These are phyloP conservation scores for Monosporascus sp. DNA, from an alignment of 2,329 filamentous ascomycete species.

Conservation along the genomic window DNA sequence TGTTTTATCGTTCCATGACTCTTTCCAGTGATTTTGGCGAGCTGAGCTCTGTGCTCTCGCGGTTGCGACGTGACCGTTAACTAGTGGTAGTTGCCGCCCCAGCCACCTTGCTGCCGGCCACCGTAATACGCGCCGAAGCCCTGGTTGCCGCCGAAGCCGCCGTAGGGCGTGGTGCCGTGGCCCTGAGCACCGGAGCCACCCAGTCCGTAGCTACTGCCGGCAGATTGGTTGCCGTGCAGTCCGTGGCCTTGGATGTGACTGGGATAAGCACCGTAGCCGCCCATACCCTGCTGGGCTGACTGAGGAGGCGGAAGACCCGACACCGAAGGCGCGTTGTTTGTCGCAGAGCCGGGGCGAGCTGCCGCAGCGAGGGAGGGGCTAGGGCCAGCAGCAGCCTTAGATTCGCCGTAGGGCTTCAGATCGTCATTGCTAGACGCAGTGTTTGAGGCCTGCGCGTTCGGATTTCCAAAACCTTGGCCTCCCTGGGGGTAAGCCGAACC, in stretches of 20 bases:
- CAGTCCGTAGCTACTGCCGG: constrained; percentile 47
- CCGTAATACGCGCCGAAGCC: constrained; percentile 46
- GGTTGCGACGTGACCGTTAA: constrained; percentile 11
- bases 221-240: constrained; percentile 45
- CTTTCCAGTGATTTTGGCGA: constrained; percentile 9
- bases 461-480: constrained; percentile 48
- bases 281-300: constrained; percentile 48
- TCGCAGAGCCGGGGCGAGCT: constrained; percentile 53
- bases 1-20: constrained; percentile 6
- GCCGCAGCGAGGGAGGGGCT: constrained; percentile 52
- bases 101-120: constrained; percentile 45
- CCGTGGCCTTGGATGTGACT: constrained; percentile 49
- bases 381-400: constrained; percentile 49
- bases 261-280: constrained; percentile 51
- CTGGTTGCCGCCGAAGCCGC: constrained; percentile 43
- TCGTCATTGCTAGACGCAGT: constrained; percentile 44
- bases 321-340: constrained; percentile 48
- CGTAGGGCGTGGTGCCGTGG: constrained; percentile 51
- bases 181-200: constrained; percentile 44
- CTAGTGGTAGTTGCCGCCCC: constrained; percentile 55
- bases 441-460: constrained; percentile 40
- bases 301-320: constrained; percentile 51
- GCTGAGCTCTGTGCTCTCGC: constrained; percentile 9
- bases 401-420: constrained; percentile 54
- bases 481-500: constrained; percentile 50